A percentile compares a stretch with the other conserved stretches of the same genome.
These are phyloP conservation scores for Xylaria castorea DNA, from an alignment of 495 filamentous ascomycete species.

Conservation along the genomic window DNA sequence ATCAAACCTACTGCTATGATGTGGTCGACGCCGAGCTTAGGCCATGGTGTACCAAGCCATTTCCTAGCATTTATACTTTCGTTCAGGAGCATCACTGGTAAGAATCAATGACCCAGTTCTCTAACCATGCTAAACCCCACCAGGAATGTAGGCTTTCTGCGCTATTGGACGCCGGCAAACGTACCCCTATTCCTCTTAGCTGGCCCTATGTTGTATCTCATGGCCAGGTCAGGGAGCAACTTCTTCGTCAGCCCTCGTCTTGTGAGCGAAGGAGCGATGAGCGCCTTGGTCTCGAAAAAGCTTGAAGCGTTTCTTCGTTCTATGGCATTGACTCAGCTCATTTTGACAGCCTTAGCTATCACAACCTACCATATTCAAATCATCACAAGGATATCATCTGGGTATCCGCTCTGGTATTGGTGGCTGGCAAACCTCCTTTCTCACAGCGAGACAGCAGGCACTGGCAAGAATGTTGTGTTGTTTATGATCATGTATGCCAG, in stretches of 20 bases:
- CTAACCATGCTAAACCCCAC: constrained; percentile 20
- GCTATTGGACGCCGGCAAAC: constrained; percentile 90
- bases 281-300: constrained; percentile 1
- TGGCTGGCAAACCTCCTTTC: constrained; percentile 63
- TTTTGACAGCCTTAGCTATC: constrained; percentile 73
- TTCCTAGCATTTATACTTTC: constrained; percentile 90
- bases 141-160: constrained; percentile 86
- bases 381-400: constrained; percentile 85
- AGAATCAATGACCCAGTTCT: constrained; percentile 20
- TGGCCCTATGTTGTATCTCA: constrained; percentile 74
- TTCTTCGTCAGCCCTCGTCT: constrained; percentile 34
- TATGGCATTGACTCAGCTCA: constrained; percentile 73
- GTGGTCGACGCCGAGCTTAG: constrained; percentile 44
- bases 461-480: constrained; percentile 42
- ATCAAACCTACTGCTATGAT: constrained; percentile 68
- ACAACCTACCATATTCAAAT: constrained; percentile 92
- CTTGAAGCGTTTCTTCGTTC: constrained; percentile 50
- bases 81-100: constrained; percentile 92
- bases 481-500: constrained; percentile 82
- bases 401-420: constrained; percentile 90
- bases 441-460: constrained; percentile 34
- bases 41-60: constrained; percentile 73
- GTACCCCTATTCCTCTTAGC: constrained; percentile 88
- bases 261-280: constrained; percentile 26
- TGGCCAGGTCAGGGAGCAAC: constrained; percentile 67